Base-by-base conservation (phyloP, 164 flowering plant species). In the Chloranthus sessilifolius region DNA sequence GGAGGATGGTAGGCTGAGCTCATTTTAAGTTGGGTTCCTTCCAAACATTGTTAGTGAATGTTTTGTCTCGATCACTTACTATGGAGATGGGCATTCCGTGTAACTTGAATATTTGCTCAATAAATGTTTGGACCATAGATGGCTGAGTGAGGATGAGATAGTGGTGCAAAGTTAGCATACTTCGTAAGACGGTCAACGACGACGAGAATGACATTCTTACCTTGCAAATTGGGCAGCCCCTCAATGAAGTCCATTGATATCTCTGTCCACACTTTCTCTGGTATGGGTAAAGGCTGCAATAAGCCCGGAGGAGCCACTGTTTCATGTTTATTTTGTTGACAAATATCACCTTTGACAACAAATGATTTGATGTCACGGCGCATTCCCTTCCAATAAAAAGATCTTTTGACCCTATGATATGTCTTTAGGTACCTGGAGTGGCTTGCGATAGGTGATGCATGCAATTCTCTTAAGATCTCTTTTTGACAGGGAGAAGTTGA, bases 231-330 rank as follows among this genome's bases (percentile, higher is more conserved):
- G 2, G 59, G 51, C n/a, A 55, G 26, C 1, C 52, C 43, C 1
- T 44, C 23, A 1, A 55, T 45, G 49, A 55, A 55, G 14, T 55
- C 59, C 59, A 55, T 45, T 2, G 51, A 31, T 1, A 59, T 40
- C 2, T 50, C 48, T 7, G 7, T 15, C 54, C 54, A 58, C 3
- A 49, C 22, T 4, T 10, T 10, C 4, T 21, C 15, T 0, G 38
- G 47, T 9, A 49, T 36, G 7, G 23, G 60, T 3, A 47, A 10
- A 3, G 48, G 48, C 21, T 58, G 48, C 16, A 58, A 46, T 26
- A 40, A 19, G 7, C 55, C 23, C 1, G 62, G 0, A n/a, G 44
- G 31, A 5, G 20, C 15, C 7, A 31, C 14, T 5, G 14, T 29
- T 4, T 48, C 30, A 9, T 15, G 20, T 24, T 49, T 39, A 5